A percentile compares a stretch with the other conserved stretches of the same genome.
phyloP scores from a whole-genome alignment of 768 basidiomycete species.

The Phaffia australis region DNA sequence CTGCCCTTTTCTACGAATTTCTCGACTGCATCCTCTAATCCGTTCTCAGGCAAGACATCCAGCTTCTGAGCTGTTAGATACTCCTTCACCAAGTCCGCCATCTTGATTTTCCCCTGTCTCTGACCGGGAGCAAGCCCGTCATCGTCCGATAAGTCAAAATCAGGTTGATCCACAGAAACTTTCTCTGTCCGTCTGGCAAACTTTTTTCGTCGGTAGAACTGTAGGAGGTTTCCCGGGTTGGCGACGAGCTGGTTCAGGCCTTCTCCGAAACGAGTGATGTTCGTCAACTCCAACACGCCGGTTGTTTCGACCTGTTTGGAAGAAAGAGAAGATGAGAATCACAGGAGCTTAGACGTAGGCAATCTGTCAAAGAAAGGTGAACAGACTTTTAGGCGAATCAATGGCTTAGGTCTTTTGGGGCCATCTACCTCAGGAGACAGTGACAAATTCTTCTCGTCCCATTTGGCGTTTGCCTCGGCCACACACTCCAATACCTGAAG shows the following conservation, averaged over 20 bases:
- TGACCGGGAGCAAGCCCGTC: slow-evolving; percentile 43
- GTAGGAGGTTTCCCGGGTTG: slow-evolving; percentile 84
- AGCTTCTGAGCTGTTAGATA: slow-evolving; percentile 86
- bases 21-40: slow-evolving; percentile 88
- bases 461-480: slow-evolving; percentile 13
- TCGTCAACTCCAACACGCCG: slow-evolving; percentile 78
- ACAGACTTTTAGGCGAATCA: slow-evolving; percentile 22
- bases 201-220: slow-evolving; percentile 77
- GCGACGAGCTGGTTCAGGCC: slow-evolving; percentile 83
- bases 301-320: slow-evolving; percentile 68
- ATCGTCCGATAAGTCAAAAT: slow-evolving; percentile 53
- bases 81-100: slow-evolving; percentile 80
- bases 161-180: slow-evolving; percentile 62
- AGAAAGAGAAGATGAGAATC: neutral
- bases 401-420: slow-evolving; percentile 11
- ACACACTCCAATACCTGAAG: slow-evolving; percentile 23
- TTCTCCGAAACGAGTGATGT: slow-evolving; percentile 92
- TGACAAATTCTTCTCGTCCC: slow-evolving; percentile 13
- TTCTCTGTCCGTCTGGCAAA: slow-evolving; percentile 42
- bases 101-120: slow-evolving; percentile 62
- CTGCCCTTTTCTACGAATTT: slow-evolving; percentile 97
- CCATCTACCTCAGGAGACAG: neutral
- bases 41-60: slow-evolving; percentile 76
- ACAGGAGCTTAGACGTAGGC: neutral
- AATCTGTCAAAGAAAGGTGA: neutral